Conservation (phyloP, 1,284 basidiomycete genomes). For the Athelia sp. region DNA sequence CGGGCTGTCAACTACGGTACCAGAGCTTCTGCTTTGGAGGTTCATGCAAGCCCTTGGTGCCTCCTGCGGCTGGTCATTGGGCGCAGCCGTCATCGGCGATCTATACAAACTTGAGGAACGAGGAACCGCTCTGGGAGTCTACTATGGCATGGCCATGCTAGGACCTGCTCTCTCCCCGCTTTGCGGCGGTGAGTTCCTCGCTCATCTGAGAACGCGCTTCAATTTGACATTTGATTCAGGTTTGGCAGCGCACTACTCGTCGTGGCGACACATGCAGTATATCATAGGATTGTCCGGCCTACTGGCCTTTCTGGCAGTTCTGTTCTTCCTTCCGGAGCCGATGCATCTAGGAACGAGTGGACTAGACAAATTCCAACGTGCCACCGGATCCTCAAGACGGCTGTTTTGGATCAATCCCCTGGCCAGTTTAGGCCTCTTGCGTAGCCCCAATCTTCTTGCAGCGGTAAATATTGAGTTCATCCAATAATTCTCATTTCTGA, state of each 20-base stretch:
- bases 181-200: conserved; percentile 20
- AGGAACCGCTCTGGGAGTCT: conserved; percentile 60
- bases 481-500: not conserved
- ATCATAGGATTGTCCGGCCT: conserved; percentile 40
- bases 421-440: conserved; percentile 41
- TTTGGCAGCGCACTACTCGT: conserved; percentile 43
- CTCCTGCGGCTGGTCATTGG: conserved; percentile 49
- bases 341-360: conserved; percentile 47
- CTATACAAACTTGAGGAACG: conserved; percentile 59
- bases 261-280: conserved; percentile 69
- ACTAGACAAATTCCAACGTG: conserved; percentile 27
- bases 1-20: conserved; percentile 39
- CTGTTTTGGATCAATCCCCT: conserved; percentile 52
- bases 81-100: conserved; percentile 61
- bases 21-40: conserved; percentile 53
- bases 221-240: conserved; percentile 11
- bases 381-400: conserved; percentile 8
- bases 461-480: conserved; percentile 36
- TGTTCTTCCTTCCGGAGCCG: conserved; percentile 67
- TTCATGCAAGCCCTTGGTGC: conserved; percentile 62
- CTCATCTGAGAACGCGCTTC: not conserved
- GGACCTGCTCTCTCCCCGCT: conserved; percentile 41
- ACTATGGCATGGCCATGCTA: conserved; percentile 45
- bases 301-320: conserved; percentile 39
- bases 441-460: conserved; percentile 53